Percentiles rank a stretch among this genome's conserved stretches.
phyloP scores from a whole-genome alignment of 2,329 filamentous ascomycete genomes.

The Fusarium nematophilum region DNA sequence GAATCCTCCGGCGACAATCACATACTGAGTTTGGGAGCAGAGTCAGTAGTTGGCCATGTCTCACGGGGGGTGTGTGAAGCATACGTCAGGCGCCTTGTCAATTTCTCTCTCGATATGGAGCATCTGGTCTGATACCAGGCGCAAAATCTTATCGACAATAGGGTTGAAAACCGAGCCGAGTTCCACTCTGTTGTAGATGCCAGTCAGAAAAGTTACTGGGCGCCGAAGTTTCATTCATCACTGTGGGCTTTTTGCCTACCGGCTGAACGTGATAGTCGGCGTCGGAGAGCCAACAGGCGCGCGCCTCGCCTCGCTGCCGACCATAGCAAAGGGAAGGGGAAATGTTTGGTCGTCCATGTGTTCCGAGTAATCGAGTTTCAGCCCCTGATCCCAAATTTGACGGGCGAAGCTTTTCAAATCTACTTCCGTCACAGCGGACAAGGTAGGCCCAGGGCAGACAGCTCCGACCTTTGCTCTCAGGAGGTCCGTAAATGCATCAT shows the following conservation, averaged over 20 bases:
- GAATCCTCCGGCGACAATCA: background rate
- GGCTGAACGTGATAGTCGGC: background rate
- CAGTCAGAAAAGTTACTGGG: background rate
- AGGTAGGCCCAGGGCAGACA: background rate
- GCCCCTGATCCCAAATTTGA: background rate
- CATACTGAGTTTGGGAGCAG: background rate
- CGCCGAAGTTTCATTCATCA: too few species aligned
- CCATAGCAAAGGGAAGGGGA: background rate
- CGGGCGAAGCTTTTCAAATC: background rate
- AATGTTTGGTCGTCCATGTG: fast-evolving
- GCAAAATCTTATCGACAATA: background rate
- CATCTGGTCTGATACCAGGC: too few species aligned
- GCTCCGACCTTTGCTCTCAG: background rate
- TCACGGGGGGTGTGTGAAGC: too few species aligned
- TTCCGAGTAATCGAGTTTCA: background rate
- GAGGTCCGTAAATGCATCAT: background rate
- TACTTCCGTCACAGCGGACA: background rate
- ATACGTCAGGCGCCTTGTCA: too few species aligned
- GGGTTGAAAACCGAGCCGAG: background rate
- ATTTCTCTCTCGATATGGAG: too few species aligned
- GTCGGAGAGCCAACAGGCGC: background rate
- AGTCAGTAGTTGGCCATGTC: background rate
- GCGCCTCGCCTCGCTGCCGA: background rate
- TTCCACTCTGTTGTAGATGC: background rate
- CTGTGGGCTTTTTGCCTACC: background rate